Evolutionary conservation across 768 basidiomycete species (phyloP).

Genomic region (Omphalotus guepiniiformis): DNA sequence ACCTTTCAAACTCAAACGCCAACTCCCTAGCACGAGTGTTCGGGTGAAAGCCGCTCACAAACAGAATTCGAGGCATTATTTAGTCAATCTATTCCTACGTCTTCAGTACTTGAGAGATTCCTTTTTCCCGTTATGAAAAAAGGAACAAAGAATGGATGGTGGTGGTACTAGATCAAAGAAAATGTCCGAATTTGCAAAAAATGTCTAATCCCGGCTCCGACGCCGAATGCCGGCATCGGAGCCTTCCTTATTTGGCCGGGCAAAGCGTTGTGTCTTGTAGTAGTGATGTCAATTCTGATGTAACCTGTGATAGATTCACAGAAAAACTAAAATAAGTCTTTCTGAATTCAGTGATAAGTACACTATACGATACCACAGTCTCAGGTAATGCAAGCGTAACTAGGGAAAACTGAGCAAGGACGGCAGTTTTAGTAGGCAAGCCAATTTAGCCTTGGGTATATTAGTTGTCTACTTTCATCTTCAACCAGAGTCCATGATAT

Average conservation of each 20-base stretch:
- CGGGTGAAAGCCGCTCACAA: slow-evolving; percentile 82
- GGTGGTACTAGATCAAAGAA: not conserved
- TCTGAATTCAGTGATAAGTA: too few relatives aligned
- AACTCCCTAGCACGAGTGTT: slow-evolving; percentile 80
- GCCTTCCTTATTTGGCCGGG: not conserved
- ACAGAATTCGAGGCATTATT: slow-evolving; percentile 76
- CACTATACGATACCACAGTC: too few relatives aligned
- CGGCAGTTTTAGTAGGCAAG: too few relatives aligned
- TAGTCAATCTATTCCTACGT: not conserved
- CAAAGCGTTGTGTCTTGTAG: slow-evolving; percentile 2
- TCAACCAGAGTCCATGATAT: too few relatives aligned
- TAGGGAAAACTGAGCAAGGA: too few relatives aligned
- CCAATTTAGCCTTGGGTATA: too few relatives aligned
- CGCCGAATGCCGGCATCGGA: slow-evolving; percentile 3
- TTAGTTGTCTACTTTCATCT: too few relatives aligned
- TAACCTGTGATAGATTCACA: too few relatives aligned
- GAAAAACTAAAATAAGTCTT: too few relatives aligned
- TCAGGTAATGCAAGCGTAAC: too few relatives aligned
- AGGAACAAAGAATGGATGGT: not conserved
- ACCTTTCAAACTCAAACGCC: slow-evolving; percentile 88
- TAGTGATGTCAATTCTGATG: too few relatives aligned
- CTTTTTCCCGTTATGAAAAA: not conserved
- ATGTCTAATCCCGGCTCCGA: not conserved
- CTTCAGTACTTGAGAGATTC: too few relatives aligned
- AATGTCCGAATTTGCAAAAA: not conserved